Conservation (phyloP, 2,329 filamentous ascomycete genomes). For the Curvularia hawaiiensis region DNA sequence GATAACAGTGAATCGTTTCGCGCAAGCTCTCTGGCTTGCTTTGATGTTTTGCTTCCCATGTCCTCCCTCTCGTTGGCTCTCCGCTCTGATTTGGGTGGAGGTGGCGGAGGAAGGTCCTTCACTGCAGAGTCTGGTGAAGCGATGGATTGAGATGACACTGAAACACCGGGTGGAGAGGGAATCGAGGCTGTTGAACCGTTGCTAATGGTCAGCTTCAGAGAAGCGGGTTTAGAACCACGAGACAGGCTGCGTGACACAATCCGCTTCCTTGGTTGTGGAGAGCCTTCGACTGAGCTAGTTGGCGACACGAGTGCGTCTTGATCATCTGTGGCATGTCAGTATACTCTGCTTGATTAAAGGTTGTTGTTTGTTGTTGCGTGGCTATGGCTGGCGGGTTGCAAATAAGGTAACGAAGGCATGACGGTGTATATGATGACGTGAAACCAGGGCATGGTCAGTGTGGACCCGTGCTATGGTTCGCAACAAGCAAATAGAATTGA, state of each 20-base stretch:
- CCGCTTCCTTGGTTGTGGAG: slow-evolving; percentile 26
- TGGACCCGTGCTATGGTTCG: slow-evolving; percentile 1
- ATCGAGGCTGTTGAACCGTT: slow-evolving; percentile 47
- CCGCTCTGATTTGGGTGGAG: slow-evolving; percentile 42
- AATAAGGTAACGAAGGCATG: neutral
- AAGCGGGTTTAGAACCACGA: slow-evolving; percentile 43
- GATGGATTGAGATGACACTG: slow-evolving; percentile 15
- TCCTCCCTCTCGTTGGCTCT: slow-evolving; percentile 16
- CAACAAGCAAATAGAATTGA: slow-evolving; percentile 2
- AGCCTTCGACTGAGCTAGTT: slow-evolving; percentile 22
- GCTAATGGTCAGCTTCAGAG: slow-evolving; percentile 40
- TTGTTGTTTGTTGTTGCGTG: neutral
- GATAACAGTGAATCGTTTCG: slow-evolving; percentile 40
- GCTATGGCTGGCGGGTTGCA: neutral
- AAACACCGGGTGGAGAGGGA: slow-evolving; percentile 30
- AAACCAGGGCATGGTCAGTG: slow-evolving; percentile 9
- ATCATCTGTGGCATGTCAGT: slow-evolving; percentile 17
- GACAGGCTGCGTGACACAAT: slow-evolving; percentile 43
- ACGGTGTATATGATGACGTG: slow-evolving; percentile 4
- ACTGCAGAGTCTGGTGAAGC: slow-evolving; percentile 23
- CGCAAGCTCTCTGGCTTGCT: slow-evolving; percentile 23
- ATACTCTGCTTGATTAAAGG: neutral
- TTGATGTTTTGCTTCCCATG: slow-evolving; percentile 34
- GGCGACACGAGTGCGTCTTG: slow-evolving; percentile 22
- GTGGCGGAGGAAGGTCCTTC: slow-evolving; percentile 41